Evolutionary conservation across 768 basidiomycete genomes (phyloP).

Genomic region (Mycena floridula): DNA sequence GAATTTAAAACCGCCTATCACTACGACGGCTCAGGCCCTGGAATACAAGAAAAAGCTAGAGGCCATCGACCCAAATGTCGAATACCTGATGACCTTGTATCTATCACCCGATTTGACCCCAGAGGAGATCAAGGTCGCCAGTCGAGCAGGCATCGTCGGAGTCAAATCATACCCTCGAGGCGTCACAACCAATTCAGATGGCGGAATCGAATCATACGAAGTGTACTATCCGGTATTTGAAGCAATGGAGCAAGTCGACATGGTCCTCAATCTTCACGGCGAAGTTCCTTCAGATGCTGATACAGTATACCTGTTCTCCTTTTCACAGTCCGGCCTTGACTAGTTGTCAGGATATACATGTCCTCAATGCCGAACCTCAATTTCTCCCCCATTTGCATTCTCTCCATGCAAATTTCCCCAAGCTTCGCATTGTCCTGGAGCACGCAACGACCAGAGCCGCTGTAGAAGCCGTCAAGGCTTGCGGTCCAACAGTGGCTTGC

Average conservation of each 20-base stretch:
- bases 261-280: conserved; percentile 96
- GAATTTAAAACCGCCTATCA: conserved; percentile 87
- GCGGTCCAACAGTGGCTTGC: conserved; percentile 83
- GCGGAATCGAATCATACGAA: conserved; percentile 94
- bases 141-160: conserved; percentile 76
- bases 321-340: neutral
- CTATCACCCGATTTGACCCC: conserved; percentile 89
- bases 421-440: conserved; percentile 91
- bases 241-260: conserved; percentile 87
- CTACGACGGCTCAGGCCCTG: conserved; percentile 72
- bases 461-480: conserved; percentile 75
- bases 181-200: conserved; percentile 95
- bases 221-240: conserved; percentile 90
- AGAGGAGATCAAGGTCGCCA: conserved; percentile 85
- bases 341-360: conserved; percentile 66
- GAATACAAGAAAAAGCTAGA: conserved; percentile 74
- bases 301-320: conserved; percentile 33
- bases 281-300: conserved; percentile 87
- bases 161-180: conserved; percentile 97
- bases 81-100: conserved; percentile 96
- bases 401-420: conserved; percentile 80
- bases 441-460: conserved; percentile 94
- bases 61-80: conserved; percentile 65
- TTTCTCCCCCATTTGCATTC: conserved; percentile 86
- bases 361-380: conserved; percentile 86